These are phyloP conservation scores for Populus trichocarpa DNA, from an alignment of 441 rosid species.

Conservation along the genomic window DNA sequence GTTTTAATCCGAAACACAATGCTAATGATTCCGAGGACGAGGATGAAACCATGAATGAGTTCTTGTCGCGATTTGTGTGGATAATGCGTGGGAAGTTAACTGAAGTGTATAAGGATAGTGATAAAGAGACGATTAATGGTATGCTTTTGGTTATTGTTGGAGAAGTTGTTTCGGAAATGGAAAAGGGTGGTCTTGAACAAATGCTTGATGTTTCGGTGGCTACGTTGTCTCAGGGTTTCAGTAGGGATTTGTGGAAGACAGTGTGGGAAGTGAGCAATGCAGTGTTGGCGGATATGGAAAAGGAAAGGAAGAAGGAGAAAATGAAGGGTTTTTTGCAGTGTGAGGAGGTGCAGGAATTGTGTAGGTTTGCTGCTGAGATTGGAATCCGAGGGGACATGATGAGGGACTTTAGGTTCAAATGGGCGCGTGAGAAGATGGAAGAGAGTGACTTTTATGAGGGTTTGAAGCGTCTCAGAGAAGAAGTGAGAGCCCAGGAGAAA, in stretches of 20 bases:
- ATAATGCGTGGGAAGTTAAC: slow-evolving; percentile 69
- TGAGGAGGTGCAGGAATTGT: slow-evolving; percentile 78
- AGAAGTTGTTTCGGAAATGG: slow-evolving; percentile 69
- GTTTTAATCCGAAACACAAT: slow-evolving; percentile 12
- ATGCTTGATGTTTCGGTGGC: slow-evolving; percentile 35
- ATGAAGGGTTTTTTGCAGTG: slow-evolving; percentile 69
- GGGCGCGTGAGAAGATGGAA: slow-evolving; percentile 91
- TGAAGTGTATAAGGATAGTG: slow-evolving; percentile 51
- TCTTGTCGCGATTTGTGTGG: slow-evolving; percentile 78
- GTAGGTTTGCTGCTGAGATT: slow-evolving; percentile 84
- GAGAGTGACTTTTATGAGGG: slow-evolving; percentile 64
- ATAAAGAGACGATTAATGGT: slow-evolving; percentile 54
- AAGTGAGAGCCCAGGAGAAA: slow-evolving; percentile 27
- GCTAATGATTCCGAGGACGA: slow-evolving; percentile 40
- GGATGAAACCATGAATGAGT: slow-evolving; percentile 58
- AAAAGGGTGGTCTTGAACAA: slow-evolving; percentile 49
- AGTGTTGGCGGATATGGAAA: slow-evolving; percentile 82
- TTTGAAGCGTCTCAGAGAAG: slow-evolving; percentile 45
- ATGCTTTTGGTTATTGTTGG: slow-evolving; percentile 76
- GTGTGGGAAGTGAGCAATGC: slow-evolving; percentile 78
- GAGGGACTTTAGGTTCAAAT: slow-evolving; percentile 85
- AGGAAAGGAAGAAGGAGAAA: slow-evolving; percentile 75
- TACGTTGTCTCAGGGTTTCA: slow-evolving; percentile 49
- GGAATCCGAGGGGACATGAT: slow-evolving; percentile 85
- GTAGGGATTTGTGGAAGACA: slow-evolving; percentile 78